phyloP scores from a whole-genome alignment of 768 basidiomycete species.

The Mycena belliarum region DNA sequence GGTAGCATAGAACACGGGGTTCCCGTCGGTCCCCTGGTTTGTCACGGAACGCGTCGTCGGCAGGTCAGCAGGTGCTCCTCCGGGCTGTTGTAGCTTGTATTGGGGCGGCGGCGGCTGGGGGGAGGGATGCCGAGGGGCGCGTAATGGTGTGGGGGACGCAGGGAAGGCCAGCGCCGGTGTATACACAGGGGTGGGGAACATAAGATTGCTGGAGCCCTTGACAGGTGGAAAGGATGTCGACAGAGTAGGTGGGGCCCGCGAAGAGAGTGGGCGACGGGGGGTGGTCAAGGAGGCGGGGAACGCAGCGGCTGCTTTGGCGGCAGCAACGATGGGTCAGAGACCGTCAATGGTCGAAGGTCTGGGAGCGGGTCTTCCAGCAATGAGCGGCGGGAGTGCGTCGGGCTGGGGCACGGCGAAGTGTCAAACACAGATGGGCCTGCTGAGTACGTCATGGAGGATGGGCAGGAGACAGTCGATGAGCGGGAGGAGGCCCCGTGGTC shows the following conservation, averaged over 20 bases:
- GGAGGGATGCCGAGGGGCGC: too few relatives aligned
- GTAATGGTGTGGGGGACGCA: neutral
- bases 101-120: too few relatives aligned
- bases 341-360: neutral
- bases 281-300: neutral
- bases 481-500: neutral
- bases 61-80: too few relatives aligned
- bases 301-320: neutral
- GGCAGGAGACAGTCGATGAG: neutral
- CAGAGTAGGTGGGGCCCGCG: neutral
- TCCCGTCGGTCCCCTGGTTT: neutral
- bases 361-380: neutral
- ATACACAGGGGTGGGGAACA: neutral
- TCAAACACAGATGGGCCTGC: neutral
- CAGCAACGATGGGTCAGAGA: neutral
- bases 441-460: neutral
- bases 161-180: neutral
- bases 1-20: neutral
- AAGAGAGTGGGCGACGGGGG: neutral
- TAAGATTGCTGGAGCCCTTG: neutral
- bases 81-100: too few relatives aligned
- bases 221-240: neutral
- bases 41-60: neutral
- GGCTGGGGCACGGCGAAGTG: neutral
- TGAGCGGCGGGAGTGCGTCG: neutral